Evolutionary conservation across 305 asterid species (phyloP), one percentile per base, ranked within the genome.

Genomic region (Rubia balearica): DNA sequence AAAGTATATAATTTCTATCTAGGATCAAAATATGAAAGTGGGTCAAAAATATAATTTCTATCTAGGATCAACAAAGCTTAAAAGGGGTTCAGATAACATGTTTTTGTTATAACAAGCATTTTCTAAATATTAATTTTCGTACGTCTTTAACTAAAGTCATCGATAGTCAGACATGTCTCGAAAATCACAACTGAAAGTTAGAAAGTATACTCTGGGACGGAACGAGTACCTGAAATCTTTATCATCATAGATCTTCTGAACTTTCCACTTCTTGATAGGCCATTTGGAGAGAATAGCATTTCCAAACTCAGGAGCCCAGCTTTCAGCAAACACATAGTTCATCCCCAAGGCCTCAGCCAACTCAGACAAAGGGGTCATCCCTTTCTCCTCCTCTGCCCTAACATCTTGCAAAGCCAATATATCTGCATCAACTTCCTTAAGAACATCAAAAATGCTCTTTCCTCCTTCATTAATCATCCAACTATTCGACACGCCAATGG

Each of bases 231-330:
- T 90, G 95, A 90, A 90, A 71, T 93, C 96, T 61, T 71, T 83
- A 67, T 91, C 97, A 74, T 93, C 97, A 53, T 68, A 89, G n/a
- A 90, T 86, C 74, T 81, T 89, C 77, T 93, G 92, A 66, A 86
- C 85, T 17, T 74, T 87, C 89, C 90, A 90, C 62, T 45, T 91
- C 86, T 84, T 90, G 71, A 93, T 93, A 16, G 96, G 97, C 92
- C 96, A 93, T 78, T 84, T 89, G 8, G 96, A 90, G 38, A 93
- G 78, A 51, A 93, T 85, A 24, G 97, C 97, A 72, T 91, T 91
- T 71, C 97, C 98, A 75, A 79, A 93, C 80, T 93, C 96, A 0
- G 98, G 98, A 11, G 98, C 98, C 98, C 98, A 93, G 84, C 98
- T 88, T 81, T 93, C 97, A 3, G 96, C 98, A 70, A 93, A 93